Conservation (phyloP, 1,139 yeast genomes). For the Blastobotrys ciferrii region DNA sequence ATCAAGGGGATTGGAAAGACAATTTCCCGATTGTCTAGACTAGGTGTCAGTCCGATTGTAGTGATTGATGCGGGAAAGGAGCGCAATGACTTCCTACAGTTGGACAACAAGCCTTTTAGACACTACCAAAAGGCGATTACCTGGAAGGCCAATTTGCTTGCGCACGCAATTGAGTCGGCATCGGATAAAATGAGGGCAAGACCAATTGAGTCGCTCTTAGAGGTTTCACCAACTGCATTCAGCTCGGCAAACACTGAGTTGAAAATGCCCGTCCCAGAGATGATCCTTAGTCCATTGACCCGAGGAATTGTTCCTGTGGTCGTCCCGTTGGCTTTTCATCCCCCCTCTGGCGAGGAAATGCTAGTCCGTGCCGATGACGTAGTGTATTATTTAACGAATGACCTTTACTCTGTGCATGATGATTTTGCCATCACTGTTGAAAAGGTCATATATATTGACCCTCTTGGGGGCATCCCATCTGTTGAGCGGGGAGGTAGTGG, state of each 20-base stretch:
- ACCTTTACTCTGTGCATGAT: conserved; percentile 23
- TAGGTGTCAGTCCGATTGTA: conserved; percentile 49
- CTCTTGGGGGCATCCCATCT: conserved; percentile 87
- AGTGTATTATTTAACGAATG: conserved; percentile 36
- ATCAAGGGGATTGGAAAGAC: conserved; percentile 51
- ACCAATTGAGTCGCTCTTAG: conserved; percentile 40
- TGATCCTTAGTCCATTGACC: conserved; percentile 39
- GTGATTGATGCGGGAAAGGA: conserved; percentile 39
- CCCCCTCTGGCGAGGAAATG: conserved; percentile 40
- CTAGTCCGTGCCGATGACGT: conserved; percentile 41
- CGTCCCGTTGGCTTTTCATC: conserved; percentile 55
- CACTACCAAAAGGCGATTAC: conserved; percentile 26
- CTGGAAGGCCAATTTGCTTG: conserved; percentile 27
- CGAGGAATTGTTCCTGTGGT: conserved; percentile 57
- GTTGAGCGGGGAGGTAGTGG: conserved; percentile 52
- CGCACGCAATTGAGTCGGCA: conserved; percentile 27
- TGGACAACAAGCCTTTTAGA: conserved; percentile 22
- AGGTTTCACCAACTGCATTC: conserved; percentile 22
- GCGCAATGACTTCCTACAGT: conserved; percentile 29
- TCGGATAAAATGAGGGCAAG: conserved; percentile 27
- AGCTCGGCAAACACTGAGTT: conserved; percentile 16
- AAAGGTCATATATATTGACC: conserved; percentile 75
- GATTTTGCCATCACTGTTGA: conserved; percentile 52
- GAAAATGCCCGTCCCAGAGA: conserved; percentile 36
- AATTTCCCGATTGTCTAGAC: conserved; percentile 46